Base-by-base conservation (phyloP, 1,284 basidiomycete species). In the Ganoderma sinense region DNA sequence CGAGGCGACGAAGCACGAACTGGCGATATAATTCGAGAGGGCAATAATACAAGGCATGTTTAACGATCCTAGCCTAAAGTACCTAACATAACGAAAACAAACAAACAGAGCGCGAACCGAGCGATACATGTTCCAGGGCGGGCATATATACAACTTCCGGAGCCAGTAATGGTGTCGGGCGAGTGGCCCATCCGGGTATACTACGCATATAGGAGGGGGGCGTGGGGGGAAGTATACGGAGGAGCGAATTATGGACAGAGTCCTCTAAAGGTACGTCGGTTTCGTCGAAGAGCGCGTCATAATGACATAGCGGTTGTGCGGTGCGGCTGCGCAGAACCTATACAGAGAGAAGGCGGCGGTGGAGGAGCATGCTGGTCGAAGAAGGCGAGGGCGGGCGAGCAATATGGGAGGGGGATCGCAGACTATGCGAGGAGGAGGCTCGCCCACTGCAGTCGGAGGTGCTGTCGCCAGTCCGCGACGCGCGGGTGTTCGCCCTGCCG, bases 381-480 rank as follows among this genome's bases (percentile, higher is more conserved):
- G 36, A 33, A 59, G 31, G 20, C 29, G 59, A 23, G 48, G 26
- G 18, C 26, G 36, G 33, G 58, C 36, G 36, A n/a, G n/a, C n/a
- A n/a, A n/a, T n/a, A n/a, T n/a, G 61, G 10, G 53, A n/a, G 29
- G 31, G 58, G 7, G 20, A 4, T 23, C 16, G 23, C 13, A 36
- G 41, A 11, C 56, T 78, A 91, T 70, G 89, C 80, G 67, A 91
- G 80, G 70, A 91, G 82, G 68, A 91, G 77, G 74, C 85, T 86
- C 64, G 87, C 80, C 68, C 85, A 84, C 63, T 84, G 82, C 71
- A 90, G 87, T 71, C 82, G 83, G 78, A 90, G 83, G 48, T 85
- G 84, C 65, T 91, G 87, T 53, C 89, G 87, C 85, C 93, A 87
- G 78, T 92, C 91, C 65, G 90, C 84, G 41, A 84, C 26, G 23